Base-by-base conservation (phyloP, 495 filamentous ascomycete species). In the Neurospora sp. region DNA sequence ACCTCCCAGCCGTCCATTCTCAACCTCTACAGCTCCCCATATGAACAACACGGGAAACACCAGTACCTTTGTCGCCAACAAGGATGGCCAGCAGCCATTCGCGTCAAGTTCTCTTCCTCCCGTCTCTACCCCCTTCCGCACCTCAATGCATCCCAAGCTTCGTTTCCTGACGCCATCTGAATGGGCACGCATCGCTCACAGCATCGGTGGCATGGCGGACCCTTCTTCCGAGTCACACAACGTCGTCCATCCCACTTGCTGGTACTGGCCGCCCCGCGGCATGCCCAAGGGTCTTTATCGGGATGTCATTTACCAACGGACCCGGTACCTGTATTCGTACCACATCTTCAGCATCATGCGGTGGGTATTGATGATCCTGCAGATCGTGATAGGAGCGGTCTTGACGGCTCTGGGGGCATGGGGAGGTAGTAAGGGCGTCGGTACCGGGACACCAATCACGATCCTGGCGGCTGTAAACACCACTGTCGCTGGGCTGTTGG, bases 381-480 rank as follows among this genome's bases (percentile, higher is more conserved):
- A 86, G 70, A 80, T 86, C 68, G 77, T 81, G 10, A 73, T 86
- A 40, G 82, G 83, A 53, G 83, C 84, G 16, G 75, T 82, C 2
- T 75, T 86, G 70, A 86, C 84, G 0, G 84, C 84, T 0, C 79
- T 86, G 39, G 84, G 84, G 1, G 82, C 82, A 2, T 40, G 81
- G 27, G 44, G 78, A 3, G 31, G 42, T 9, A 77, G 74, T 31
- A 14, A 78, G 5, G 78, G 78, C 1, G 31, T 47, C 16, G 76
- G 74, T 22, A n/a, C 77, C 4, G 78, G 80, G 16, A 79, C 74
- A 1, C 75, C 78, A 39, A 83, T 86, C 59, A 87, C 85, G 2
- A 71, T 83, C 16, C 78, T 87, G 4, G 86, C 84, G 1, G 84
- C 84, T 14, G 71, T 84, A 69, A 86, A 86, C 75, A 87, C 86